Conservation (phyloP, 2,329 filamentous ascomycete genomes). For the Didymosphaeria variabile region DNA sequence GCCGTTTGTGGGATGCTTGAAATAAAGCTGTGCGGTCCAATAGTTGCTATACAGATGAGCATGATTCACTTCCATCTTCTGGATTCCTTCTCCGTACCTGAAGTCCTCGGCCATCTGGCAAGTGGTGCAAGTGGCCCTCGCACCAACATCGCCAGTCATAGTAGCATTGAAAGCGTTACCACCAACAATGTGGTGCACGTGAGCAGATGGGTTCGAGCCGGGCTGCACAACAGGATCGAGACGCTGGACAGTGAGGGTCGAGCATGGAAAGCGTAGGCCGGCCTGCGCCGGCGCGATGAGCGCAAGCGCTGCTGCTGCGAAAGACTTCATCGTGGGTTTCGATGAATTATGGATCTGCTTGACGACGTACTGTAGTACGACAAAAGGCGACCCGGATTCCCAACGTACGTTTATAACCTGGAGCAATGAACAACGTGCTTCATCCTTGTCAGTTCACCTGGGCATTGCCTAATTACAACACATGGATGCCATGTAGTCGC, state of each 20-base stretch:
- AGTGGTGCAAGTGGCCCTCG: conserved; percentile 35
- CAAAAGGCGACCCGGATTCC: background rate
- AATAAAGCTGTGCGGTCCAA: conserved; percentile 36
- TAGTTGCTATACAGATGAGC: conserved; percentile 20
- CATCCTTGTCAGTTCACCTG: background rate
- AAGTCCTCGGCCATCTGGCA: conserved; percentile 38
- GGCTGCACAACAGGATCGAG: conserved; percentile 37
- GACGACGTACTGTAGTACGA: background rate
- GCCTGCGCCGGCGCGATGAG: conserved; percentile 31
- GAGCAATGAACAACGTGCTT: too few species aligned
- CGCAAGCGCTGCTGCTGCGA: conserved; percentile 30
- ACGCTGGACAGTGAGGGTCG: conserved; percentile 37
- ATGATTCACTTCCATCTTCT: background rate
- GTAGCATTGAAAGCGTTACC: conserved; percentile 39
- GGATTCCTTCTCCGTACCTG: background rate
- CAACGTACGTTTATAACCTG: conserved; percentile 1
- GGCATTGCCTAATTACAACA: background rate
- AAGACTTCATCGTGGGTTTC: conserved; percentile 30
- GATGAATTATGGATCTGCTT: background rate
- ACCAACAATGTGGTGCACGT: conserved; percentile 40
- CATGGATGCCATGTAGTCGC: background rate
- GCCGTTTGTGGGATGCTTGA: conserved; percentile 38
- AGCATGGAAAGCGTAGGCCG: conserved; percentile 40
- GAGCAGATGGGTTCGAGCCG: conserved; percentile 29
- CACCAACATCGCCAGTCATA: conserved; percentile 35